phyloP scores from a whole-genome alignment of 768 basidiomycete genomes.

The Aureoboletus auriporus region DNA sequence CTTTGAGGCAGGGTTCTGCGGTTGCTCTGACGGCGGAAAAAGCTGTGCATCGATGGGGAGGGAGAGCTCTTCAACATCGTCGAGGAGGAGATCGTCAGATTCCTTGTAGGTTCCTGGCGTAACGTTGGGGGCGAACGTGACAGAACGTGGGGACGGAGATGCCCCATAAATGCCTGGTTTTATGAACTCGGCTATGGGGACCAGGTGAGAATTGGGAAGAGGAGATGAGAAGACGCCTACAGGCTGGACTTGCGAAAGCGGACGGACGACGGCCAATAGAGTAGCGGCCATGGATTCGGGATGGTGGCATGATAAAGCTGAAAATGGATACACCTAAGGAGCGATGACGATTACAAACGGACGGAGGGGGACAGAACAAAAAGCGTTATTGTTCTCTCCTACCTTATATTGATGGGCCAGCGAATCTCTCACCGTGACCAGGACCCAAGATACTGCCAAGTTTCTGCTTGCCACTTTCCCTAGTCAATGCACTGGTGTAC shows the following conservation, averaged over 20 bases:
- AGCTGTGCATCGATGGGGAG: constrained; percentile 36
- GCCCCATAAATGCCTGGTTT: constrained; percentile 54
- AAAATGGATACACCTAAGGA: neutral
- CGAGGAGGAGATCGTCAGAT: constrained; percentile 25
- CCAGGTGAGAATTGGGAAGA: neutral
- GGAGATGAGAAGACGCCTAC: neutral
- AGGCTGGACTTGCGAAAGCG: constrained; percentile 28
- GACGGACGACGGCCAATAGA: constrained; percentile 42
- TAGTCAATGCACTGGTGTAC: neutral
- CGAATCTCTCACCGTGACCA: constrained; percentile 1
- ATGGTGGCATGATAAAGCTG: constrained; percentile 15
- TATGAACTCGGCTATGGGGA: constrained; percentile 32
- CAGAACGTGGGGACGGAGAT: constrained; percentile 40
- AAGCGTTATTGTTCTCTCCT: constrained; percentile 23
- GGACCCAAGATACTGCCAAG: constrained; percentile 11
- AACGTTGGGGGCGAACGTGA: constrained; percentile 63
- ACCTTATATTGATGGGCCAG: constrained; percentile 21
- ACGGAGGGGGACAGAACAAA: constrained; percentile 9
- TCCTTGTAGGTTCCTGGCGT: constrained; percentile 51
- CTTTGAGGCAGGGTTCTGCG: constrained; percentile 37
- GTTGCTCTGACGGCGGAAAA: constrained; percentile 50
- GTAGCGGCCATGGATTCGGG: constrained; percentile 17
- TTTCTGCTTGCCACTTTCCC: too few species aligned
- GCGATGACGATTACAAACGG: constrained; percentile 21
- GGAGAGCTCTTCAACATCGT: constrained; percentile 24